phyloP scores from a whole-genome alignment of 371 early-diverging fungal species.

The Mucor racemosus region DNA sequence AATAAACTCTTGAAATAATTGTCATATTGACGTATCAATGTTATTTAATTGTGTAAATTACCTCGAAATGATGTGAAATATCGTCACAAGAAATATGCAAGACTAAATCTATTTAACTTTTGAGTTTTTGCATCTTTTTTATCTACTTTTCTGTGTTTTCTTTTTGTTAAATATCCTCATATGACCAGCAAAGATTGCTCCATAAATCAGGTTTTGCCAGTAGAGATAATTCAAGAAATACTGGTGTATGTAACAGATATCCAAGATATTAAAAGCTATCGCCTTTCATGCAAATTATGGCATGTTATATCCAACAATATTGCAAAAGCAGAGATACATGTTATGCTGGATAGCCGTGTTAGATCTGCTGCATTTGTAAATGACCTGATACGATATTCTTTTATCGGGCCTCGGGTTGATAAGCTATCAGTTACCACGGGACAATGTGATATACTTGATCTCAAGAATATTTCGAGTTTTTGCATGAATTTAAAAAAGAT shows the following conservation, averaged over 20 bases:
- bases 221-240: background rate
- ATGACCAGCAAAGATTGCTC: background rate
- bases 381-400: background rate
- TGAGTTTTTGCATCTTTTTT: background rate
- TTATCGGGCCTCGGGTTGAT: background rate
- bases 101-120: background rate
- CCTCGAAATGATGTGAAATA: background rate
- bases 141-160: too few relatives aligned
- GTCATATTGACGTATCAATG: background rate
- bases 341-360: background rate
- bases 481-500: background rate
- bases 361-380: constrained; percentile 2
- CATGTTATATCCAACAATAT: background rate
- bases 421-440: background rate
- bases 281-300: background rate
- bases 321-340: background rate
- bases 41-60: background rate
- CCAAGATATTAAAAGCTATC: background rate
- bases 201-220: background rate
- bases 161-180: background rate
- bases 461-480: background rate
- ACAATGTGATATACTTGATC: background rate
- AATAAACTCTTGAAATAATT: background rate
- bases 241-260: background rate
- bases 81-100: background rate